Conservation (phyloP, 768 basidiomycete genomes). For the Pisolithus microcarpus region DNA sequence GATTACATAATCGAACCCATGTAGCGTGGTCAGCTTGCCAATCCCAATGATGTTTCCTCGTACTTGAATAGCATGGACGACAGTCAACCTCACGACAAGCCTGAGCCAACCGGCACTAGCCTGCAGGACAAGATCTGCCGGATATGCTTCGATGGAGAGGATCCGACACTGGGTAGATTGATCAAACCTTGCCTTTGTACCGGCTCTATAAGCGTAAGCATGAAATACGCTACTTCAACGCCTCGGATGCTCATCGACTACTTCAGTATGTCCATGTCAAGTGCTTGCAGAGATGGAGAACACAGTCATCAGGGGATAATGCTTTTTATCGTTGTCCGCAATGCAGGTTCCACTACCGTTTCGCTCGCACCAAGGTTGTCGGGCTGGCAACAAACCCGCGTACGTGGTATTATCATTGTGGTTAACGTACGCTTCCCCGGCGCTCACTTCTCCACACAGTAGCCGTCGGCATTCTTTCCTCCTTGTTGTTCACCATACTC, state of each 20-base stretch:
- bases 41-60: too few relatives aligned
- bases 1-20: too few relatives aligned
- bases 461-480: slow-evolving; percentile 53
- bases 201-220: slow-evolving; percentile 63
- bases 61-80: slow-evolving; percentile 3
- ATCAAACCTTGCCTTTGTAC: slow-evolving; percentile 67
- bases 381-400: slow-evolving; percentile 77
- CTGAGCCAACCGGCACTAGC: slow-evolving; percentile 10
- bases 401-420: slow-evolving; percentile 25
- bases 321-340: slow-evolving; percentile 79
- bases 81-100: slow-evolving; percentile 8
- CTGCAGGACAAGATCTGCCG: slow-evolving; percentile 64
- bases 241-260: slow-evolving; percentile 14
- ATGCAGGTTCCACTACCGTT: slow-evolving; percentile 72
- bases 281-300: slow-evolving; percentile 73
- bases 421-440: slow-evolving; percentile 2
- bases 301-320: slow-evolving; percentile 47
- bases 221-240: not conserved
- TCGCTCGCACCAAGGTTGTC: slow-evolving; percentile 59
- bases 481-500: slow-evolving; percentile 54
- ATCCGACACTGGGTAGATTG: slow-evolving; percentile 59
- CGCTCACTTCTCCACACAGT: slow-evolving; percentile 35
- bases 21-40: too few relatives aligned
- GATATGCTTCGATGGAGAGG: slow-evolving; percentile 72
- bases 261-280: slow-evolving; percentile 70